Base-by-base conservation (phyloP, 148 eudicot species). In the Agrostemma githago region DNA sequence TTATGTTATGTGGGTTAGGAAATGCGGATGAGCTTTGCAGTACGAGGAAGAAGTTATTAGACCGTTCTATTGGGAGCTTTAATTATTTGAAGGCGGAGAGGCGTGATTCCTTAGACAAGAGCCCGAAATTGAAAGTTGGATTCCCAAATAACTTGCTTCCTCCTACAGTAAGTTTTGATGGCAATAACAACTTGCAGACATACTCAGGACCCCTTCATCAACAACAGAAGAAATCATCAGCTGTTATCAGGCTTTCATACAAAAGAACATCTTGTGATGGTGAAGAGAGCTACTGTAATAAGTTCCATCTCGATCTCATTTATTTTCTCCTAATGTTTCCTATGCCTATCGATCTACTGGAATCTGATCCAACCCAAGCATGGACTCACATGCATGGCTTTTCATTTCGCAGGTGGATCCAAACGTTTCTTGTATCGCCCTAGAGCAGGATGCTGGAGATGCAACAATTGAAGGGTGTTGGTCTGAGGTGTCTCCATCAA, bases 181-280 rank as follows among this genome's bases (percentile, higher is more conserved):
- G 88, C 38, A 83, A 81, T 26, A 26, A 26, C 34, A 84, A 78
- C 73, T 42, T 61, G 38, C 71, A 74, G 71, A 48, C 74, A 61
- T 76, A 39, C 71, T 34, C 81, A 43, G 82, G 70, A 42, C 62
- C 66, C 19, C 89, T 77, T 65, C 68, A 83, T 46, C 88, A 84
- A 66, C 81, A 63, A 79, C 83, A 41, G 83, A 85, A 76, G 34
- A 26, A 26, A 26, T 26, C 34, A 83, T 83, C 97, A 37, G 75
- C 90, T 41, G 82, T 89, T 64, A 85, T 89, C 44, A 82, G 93
- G 81, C 85, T 92, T 78, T 92, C 97, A 7, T 78, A 89, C 34
- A 88, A 79, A 85, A 84, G 92, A 77, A 81, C 77, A 79, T 88
- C 90, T 74, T 79, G 84, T 58, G 89, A 92, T 71, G 87, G 85